Evolutionary conservation across 768 basidiomycete genomes (phyloP).

Genomic region (Lactarius vividus): DNA sequence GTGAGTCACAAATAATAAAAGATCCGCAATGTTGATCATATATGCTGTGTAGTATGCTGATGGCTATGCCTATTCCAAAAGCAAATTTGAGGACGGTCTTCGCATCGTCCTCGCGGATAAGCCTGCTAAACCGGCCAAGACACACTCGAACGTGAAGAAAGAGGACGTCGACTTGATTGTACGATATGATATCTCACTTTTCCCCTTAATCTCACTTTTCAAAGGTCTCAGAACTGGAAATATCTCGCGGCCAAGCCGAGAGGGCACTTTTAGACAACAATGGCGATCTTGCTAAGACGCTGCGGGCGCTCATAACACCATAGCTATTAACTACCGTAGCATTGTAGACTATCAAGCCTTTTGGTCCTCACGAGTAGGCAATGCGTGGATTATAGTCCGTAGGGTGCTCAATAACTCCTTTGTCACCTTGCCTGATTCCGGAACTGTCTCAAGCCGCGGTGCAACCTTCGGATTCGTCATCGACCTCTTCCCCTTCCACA

Average conservation of each 20-base stretch:
- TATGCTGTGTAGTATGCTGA: constrained; percentile 50
- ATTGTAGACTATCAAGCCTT: not conserved
- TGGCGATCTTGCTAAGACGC: constrained; percentile 51
- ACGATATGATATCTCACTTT: constrained; percentile 26
- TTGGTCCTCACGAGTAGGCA: not conserved
- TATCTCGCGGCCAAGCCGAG: constrained; percentile 56
- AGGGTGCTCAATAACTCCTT: constrained; percentile 16
- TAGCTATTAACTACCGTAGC: constrained; percentile 11
- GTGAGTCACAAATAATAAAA: constrained; percentile 39
- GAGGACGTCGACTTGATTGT: constrained; percentile 69
- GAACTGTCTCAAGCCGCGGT: not conserved
- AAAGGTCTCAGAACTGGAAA: constrained; percentile 65
- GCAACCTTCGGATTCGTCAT: not conserved
- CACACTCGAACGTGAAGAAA: constrained; percentile 43
- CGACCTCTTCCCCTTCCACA: constrained; percentile 4
- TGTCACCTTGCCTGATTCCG: not conserved
- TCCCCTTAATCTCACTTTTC: not conserved
- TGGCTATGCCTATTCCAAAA: constrained; percentile 65
- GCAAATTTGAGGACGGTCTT: constrained; percentile 64
- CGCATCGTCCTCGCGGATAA: constrained; percentile 56
- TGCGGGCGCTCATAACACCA: constrained; percentile 34
- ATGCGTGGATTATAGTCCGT: not conserved
- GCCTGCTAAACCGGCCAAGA: constrained; percentile 45
- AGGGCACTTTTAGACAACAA: constrained; percentile 51
- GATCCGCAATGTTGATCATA: not conserved